Conservation (phyloP, 441 rosid species). For the Populus hybrid region DNA sequence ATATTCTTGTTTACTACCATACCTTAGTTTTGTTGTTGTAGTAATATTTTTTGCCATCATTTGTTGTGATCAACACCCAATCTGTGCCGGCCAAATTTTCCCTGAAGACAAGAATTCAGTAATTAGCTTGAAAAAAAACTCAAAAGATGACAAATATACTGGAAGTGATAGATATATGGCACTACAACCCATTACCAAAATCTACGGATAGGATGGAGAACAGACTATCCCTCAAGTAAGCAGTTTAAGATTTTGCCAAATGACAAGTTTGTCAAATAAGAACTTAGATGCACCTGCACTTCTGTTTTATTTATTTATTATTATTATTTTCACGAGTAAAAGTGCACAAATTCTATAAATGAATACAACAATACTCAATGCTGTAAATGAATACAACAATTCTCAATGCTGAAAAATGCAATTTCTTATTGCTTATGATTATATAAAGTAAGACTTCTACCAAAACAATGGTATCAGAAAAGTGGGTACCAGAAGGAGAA, state of each 20-base stretch:
- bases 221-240: not conserved
- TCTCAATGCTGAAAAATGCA: not conserved
- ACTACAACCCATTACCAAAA: not conserved
- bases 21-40: conserved; percentile 93
- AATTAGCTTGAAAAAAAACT: not conserved
- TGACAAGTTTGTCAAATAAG: not conserved
- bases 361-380: not conserved
- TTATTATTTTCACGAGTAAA: too few relatives aligned
- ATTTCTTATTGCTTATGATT: not conserved
- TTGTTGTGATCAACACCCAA: conserved; percentile 87
- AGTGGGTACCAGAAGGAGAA: not conserved
- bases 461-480: not conserved
- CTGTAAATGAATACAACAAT: not conserved
- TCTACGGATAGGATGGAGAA: not conserved
- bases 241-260: not conserved
- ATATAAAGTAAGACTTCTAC: not conserved
- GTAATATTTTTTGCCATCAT: conserved; percentile 90
- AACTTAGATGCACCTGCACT: not conserved
- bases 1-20: not conserved
- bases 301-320: not conserved
- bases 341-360: not conserved
- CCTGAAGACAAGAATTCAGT: conserved; percentile 39
- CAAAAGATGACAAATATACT: not conserved
- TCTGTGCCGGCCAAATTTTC: conserved; percentile 80
- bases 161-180: not conserved